A percentile compares a stretch with the other conserved stretches of the same genome.
Evolutionary conservation across 768 basidiomycete genomes (phyloP).

Genomic region (Trametes gibbosa): DNA sequence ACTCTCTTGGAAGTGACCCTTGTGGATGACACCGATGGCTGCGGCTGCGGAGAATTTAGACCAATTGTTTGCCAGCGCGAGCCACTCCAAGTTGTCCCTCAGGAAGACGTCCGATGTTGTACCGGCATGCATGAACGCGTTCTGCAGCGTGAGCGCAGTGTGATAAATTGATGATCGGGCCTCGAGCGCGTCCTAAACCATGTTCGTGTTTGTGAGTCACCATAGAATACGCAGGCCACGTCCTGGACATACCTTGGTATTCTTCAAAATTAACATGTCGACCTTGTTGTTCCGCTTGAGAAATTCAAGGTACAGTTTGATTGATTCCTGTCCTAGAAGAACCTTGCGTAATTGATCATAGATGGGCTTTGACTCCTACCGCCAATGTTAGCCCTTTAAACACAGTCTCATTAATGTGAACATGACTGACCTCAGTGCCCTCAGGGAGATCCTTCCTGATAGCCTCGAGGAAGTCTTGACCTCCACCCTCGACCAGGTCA

Average conservation of each 20-base stretch:
- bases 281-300: constrained; percentile 91
- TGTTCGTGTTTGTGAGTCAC: neutral
- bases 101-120: constrained; percentile 94
- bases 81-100: constrained; percentile 95
- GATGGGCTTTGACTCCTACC: constrained; percentile 54
- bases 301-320: constrained; percentile 93
- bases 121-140: constrained; percentile 98
- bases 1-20: constrained; percentile 92
- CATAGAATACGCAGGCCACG: neutral
- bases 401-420: neutral
- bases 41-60: constrained; percentile 98
- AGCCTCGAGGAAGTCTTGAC: constrained; percentile 86
- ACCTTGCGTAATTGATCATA: constrained; percentile 81
- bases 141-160: constrained; percentile 92
- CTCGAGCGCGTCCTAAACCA: constrained; percentile 76
- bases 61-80: constrained; percentile 94
- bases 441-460: constrained; percentile 68
- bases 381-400: neutral
- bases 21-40: constrained; percentile 95
- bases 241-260: constrained; percentile 66
- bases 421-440: constrained; percentile 52
- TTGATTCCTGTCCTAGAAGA: constrained; percentile 86
- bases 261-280: constrained; percentile 88
- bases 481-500: constrained; percentile 91
- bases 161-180: constrained; percentile 96